Evolutionary conservation across 176 grass and related monocot genomes (phyloP).

Genomic region (Phragmites australis): DNA sequence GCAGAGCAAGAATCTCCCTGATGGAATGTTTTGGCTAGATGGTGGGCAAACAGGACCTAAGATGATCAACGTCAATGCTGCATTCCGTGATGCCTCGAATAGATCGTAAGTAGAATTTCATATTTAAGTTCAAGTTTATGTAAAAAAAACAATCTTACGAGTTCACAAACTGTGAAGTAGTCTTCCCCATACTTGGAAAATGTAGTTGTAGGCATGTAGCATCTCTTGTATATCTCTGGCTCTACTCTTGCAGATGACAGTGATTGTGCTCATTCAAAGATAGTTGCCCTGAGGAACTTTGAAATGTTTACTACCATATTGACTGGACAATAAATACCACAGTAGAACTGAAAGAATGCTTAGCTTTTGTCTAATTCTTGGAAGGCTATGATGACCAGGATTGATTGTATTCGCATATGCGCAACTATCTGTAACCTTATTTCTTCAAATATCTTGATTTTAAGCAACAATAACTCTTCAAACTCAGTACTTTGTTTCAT

Average conservation of each 20-base stretch:
- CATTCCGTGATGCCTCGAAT: slow-evolving; percentile 54
- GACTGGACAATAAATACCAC: not conserved
- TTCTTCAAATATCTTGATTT: not conserved
- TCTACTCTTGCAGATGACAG: not conserved
- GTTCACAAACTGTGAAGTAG: not conserved
- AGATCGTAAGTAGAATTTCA: slow-evolving; percentile 57
- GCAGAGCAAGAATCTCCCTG: slow-evolving; percentile 84
- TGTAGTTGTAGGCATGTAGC: not conserved
- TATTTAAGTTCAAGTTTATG: not conserved
- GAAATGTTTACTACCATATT: not conserved
- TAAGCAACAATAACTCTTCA: not conserved
- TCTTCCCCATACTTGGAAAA: not conserved
- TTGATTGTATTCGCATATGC: not conserved
- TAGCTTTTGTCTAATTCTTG: not conserved
- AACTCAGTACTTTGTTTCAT: slow-evolving; percentile 6
- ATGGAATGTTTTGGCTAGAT: slow-evolving; percentile 78
- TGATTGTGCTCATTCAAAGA: not conserved
- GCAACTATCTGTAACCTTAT: not conserved
- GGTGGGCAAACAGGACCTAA: slow-evolving; percentile 30
- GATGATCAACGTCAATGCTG: slow-evolving; percentile 61
- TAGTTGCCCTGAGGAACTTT: not conserved
- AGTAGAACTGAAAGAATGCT: slow-evolving; percentile 8
- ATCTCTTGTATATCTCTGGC: not conserved
- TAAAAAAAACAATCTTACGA: not conserved
- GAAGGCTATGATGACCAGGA: not conserved